These are phyloP conservation scores for Artemisia tridentata DNA, from an alignment of 129 eudicot genomes.

Conservation along the genomic window DNA sequence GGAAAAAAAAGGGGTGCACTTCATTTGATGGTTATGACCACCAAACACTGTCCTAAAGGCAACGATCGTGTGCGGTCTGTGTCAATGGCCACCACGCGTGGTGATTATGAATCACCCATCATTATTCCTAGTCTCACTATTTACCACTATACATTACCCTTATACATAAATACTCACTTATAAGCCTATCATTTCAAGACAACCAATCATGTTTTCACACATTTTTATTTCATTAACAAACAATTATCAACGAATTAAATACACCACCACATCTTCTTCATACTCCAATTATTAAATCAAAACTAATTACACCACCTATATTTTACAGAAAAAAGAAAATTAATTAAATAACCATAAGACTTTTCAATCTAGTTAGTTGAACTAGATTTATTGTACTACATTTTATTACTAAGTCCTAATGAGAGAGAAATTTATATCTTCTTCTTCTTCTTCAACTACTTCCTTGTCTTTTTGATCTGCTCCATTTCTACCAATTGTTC, in stretches of 20 bases:
- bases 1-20: too few relatives aligned
- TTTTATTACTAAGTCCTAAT: slow-evolving; percentile 35
- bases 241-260: background rate
- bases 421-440: slow-evolving; percentile 36
- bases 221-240: background rate
- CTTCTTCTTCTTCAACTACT: slow-evolving; percentile 21
- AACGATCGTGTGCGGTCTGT: too few relatives aligned
- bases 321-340: background rate
- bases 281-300: slow-evolving; percentile 20
- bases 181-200: background rate
- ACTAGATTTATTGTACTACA: slow-evolving; percentile 51
- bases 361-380: slow-evolving; percentile 43
- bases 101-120: too few relatives aligned
- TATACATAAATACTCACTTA: too few relatives aligned
- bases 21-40: too few relatives aligned
- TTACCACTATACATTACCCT: too few relatives aligned
- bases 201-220: slow-evolving; percentile 5
- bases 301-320: slow-evolving; percentile 11
- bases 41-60: too few relatives aligned
- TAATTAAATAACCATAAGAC: slow-evolving; percentile 26
- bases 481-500: slow-evolving; percentile 38
- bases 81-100: too few relatives aligned
- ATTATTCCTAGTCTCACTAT: too few relatives aligned
- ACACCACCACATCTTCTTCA: slow-evolving; percentile 23
- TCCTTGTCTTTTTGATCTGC: slow-evolving; percentile 44